Conservation (phyloP, 2,329 filamentous ascomycete species). For the Cladobotryum protrusum region DNA sequence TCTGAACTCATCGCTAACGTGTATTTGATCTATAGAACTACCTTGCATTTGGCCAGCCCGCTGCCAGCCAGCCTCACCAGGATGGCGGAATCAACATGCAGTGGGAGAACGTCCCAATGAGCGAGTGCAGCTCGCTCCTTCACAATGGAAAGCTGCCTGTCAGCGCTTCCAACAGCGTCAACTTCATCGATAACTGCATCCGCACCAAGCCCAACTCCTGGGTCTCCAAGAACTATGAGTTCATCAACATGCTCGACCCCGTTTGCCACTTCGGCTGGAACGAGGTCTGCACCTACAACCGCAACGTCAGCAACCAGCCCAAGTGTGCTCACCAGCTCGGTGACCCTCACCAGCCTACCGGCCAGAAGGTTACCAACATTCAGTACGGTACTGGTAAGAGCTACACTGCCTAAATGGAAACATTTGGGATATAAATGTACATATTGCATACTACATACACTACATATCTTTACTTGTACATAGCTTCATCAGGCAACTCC, state of each 20-base stretch:
- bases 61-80: constrained; percentile 36
- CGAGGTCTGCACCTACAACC: constrained; percentile 44
- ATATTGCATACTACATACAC: no score
- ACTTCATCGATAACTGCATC: constrained; percentile 44
- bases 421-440: no score
- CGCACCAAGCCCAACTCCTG: constrained; percentile 36
- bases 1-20: background rate
- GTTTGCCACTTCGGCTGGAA: constrained; percentile 44
- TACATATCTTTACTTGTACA: no score
- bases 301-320: constrained; percentile 46
- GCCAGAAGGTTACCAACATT: constrained; percentile 44
- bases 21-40: constrained; percentile 49
- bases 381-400: constrained; percentile 43
- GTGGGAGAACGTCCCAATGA: constrained; percentile 42
- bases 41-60: constrained; percentile 45
- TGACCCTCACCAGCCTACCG: constrained; percentile 14
- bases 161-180: constrained; percentile 51
- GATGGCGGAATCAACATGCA: constrained; percentile 48
- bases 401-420: constrained; percentile 4
- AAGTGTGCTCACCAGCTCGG: constrained; percentile 43
- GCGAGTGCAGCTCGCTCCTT: constrained; percentile 45
- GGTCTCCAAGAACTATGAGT: constrained; percentile 45
- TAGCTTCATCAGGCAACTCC: no score
- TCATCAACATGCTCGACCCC: constrained; percentile 49
- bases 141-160: constrained; percentile 46